phyloP scores from a whole-genome alignment of 1,284 basidiomycete species.

The Ganoderma leucocontextum region DNA sequence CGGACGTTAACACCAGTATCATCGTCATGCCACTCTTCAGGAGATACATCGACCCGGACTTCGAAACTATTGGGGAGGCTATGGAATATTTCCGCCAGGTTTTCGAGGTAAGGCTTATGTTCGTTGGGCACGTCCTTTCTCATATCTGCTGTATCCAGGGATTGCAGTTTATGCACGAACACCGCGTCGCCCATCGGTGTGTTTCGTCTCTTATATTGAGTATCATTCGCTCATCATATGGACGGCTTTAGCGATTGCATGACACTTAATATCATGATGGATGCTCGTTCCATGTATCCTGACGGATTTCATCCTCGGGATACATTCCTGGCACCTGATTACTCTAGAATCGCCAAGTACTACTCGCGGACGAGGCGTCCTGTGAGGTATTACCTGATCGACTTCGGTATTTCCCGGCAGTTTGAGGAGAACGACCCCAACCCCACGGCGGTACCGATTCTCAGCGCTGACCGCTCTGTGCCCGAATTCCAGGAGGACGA shows the following conservation, averaged over 20 bases:
- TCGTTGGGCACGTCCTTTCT: conserved; percentile 35
- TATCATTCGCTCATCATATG: not conserved
- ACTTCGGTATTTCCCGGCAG: conserved; percentile 47
- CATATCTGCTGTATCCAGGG: conserved; percentile 27
- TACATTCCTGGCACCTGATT: conserved; percentile 35
- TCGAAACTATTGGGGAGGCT: conserved; percentile 40
- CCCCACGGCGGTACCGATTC: conserved; percentile 27
- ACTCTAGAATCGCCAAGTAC: conserved; percentile 32
- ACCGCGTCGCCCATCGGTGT: conserved; percentile 37
- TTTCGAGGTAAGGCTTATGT: conserved; percentile 38
- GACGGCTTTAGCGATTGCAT: conserved; percentile 26
- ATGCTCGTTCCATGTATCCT: conserved; percentile 41
- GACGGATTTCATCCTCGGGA: conserved; percentile 35
- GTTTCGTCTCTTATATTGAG: too few species aligned
- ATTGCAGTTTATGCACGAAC: conserved; percentile 35
- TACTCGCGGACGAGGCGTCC: conserved; percentile 39
- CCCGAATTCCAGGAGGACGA: conserved; percentile 32
- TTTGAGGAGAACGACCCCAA: conserved; percentile 19
- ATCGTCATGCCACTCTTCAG: conserved; percentile 41
- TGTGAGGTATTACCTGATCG: conserved; percentile 42
- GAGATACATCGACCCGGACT: conserved; percentile 28
- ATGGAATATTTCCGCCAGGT: conserved; percentile 40
- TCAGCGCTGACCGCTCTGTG: conserved; percentile 30
- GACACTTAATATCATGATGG: conserved; percentile 48
- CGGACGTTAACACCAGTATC: conserved; percentile 22